These are phyloP conservation scores for Penicillium atrosanguineum DNA, from an alignment of 495 filamentous ascomycete species.

Conservation along the genomic window DNA sequence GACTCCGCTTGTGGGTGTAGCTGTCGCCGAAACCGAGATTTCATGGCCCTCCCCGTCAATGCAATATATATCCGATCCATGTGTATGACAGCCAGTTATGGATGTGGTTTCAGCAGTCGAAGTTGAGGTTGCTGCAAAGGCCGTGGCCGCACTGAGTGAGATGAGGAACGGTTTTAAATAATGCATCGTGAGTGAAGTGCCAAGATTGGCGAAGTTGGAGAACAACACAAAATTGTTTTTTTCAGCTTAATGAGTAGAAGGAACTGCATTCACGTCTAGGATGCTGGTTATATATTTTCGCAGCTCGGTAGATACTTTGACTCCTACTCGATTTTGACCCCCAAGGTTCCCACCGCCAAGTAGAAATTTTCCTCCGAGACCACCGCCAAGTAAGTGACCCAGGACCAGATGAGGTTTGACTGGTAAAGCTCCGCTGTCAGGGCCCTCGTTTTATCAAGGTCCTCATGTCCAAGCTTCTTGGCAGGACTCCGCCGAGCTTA, in stretches of 20 bases:
- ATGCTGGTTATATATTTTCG: not conserved
- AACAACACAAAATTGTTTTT: no score
- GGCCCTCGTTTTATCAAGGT: constrained; percentile 19
- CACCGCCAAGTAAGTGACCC: constrained; percentile 10
- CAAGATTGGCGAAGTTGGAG: no score
- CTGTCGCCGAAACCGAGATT: constrained; percentile 36
- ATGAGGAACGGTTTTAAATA: constrained; percentile 11
- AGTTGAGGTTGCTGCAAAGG: constrained; percentile 19
- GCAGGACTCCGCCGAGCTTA: constrained; percentile 15
- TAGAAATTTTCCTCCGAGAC: not conserved
- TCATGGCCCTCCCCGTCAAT: constrained; percentile 37
- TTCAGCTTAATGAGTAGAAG: no score
- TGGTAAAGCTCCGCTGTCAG: not conserved
- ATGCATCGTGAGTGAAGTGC: constrained; percentile 5
- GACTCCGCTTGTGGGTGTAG: constrained; percentile 41
- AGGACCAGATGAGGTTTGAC: not conserved
- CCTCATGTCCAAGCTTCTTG: constrained; percentile 20
- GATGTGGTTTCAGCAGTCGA: constrained; percentile 23
- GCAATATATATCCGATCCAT: constrained; percentile 41
- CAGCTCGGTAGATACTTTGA: not conserved
- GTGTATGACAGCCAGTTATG: constrained; percentile 41
- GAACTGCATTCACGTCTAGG: not conserved
- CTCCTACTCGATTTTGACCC: not conserved
- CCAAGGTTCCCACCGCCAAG: constrained; percentile 19
- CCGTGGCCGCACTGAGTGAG: constrained; percentile 7